These are phyloP conservation scores for Salicornia ramosissima DNA, from an alignment of 148 eudicot genomes.

Conservation along the genomic window DNA sequence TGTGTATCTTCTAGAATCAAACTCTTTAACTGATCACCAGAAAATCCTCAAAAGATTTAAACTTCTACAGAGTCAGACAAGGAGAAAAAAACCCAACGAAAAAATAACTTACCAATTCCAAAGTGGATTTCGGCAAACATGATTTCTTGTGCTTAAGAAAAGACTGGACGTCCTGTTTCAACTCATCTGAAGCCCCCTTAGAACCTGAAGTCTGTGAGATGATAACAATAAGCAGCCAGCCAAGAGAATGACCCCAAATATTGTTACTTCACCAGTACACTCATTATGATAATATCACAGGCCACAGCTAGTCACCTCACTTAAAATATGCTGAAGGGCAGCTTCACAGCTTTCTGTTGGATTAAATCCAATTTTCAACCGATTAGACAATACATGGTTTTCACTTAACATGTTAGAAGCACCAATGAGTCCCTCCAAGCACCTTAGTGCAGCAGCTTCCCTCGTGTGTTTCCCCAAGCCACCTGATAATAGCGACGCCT, in stretches of 20 bases:
- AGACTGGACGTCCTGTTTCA: conserved; percentile 34
- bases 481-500: conserved; percentile 32
- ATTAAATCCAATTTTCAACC: conserved; percentile 27
- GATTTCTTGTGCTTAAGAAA: conserved; percentile 49
- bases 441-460: conserved; percentile 48
- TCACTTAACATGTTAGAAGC: conserved; percentile 18
- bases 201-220: conserved; percentile 32
- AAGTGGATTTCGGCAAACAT: conserved; percentile 36
- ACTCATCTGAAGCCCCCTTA: conserved; percentile 28
- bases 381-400: conserved; percentile 10
- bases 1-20: conserved; percentile 39
- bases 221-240: conserved; percentile 4
- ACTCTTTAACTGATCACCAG: conserved; percentile 53
- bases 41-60: neutral
- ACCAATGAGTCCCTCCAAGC: conserved; percentile 46
- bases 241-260: conserved; percentile 1
- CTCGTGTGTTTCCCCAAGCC: conserved; percentile 43
- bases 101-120: conserved; percentile 43
- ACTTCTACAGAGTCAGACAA: neutral
- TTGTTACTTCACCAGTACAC: neutral
- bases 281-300: neutral
- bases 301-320: conserved; percentile 32
- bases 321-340: conserved; percentile 36
- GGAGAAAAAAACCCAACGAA: neutral
- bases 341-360: conserved; percentile 41